Evolutionary conservation across 805 yeast species (phyloP).

Genomic region (Candida xyloterini): DNA sequence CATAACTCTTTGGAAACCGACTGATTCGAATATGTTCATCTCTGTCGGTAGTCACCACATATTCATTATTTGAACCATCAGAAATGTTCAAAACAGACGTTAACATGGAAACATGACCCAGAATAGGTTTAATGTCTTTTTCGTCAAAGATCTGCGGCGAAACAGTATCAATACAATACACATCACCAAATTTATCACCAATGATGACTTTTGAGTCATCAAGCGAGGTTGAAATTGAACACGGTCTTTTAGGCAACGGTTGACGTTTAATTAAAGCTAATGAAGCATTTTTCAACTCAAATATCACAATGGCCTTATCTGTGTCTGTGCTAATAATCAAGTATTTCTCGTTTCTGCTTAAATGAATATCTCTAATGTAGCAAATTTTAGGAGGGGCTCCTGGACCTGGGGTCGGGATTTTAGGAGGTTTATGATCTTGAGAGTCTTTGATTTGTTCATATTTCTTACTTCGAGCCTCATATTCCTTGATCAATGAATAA

Average conservation of each 20-base stretch:
- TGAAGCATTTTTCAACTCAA: slow-evolving; percentile 36
- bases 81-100: slow-evolving; percentile 60
- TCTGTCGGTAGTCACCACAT: slow-evolving; percentile 78
- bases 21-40: slow-evolving; percentile 94
- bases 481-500: slow-evolving; percentile 45
- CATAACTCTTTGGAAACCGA: slow-evolving; percentile 70
- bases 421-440: slow-evolving; percentile 38
- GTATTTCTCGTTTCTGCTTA: slow-evolving; percentile 51
- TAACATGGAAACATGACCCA: slow-evolving; percentile 97
- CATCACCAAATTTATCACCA: slow-evolving; percentile 97
- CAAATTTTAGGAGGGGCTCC: slow-evolving; percentile 69
- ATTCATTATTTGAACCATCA: slow-evolving; percentile 43
- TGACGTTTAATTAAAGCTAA: slow-evolving; percentile 58
- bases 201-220: slow-evolving; percentile 54
- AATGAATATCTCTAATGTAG: slow-evolving; percentile 60
- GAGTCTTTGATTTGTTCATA: slow-evolving; percentile 29
- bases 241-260: slow-evolving; percentile 88
- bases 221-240: slow-evolving; percentile 61
- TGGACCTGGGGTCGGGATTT: slow-evolving; percentile 59
- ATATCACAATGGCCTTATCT: slow-evolving; percentile 74
- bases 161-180: slow-evolving; percentile 56
- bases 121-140: slow-evolving; percentile 60
- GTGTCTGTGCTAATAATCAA: slow-evolving; percentile 75
- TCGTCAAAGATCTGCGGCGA: slow-evolving; percentile 34
- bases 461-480: slow-evolving; percentile 38